Base-by-base conservation (phyloP, 1,284 basidiomycete genomes). In the Malassezia caprae region DNA sequence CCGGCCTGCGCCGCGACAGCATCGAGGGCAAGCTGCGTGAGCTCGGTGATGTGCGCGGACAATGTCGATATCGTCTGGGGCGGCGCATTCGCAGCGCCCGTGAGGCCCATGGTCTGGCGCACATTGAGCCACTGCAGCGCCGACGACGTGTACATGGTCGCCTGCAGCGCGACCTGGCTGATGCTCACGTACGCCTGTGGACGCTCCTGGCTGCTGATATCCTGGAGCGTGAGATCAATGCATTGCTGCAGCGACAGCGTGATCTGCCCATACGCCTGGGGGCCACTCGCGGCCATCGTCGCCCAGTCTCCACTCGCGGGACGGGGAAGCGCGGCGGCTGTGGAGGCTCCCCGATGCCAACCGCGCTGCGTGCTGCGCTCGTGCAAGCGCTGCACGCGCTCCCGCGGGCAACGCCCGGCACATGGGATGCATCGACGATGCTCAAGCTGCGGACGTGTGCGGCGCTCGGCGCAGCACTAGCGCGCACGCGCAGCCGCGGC, bases 201-300 rank as follows among this genome's bases (percentile, higher is more conserved):
- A 34, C 10, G 23, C 4, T 10, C 15, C 15, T 34, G 42, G 8
- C 45, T 26, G 23, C 31, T 47, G n/a, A 56, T 27, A 2, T 27
- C 27, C 30, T 52, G 55, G 26, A 57, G 41, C 6, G 55, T 57
- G 17, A 32, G 15, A 19, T 57, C 55, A n/a, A 57, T 39, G 39
- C 49, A 51, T 21, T 57, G 32, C 32, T 52, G 55, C 49, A 57
- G 34, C 32, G 55, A 52, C n/a, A 39, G 49, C 37, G 45, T 40
- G 32, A 57, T 35, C 35, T 48, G 23, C 39, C 51, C 21, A 30
- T 57, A 48, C 28, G 55, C 42, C 42, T 56, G 19, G 19, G 31
- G 46, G 7, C 27, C 13, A 28, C 46, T 39, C 23, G 46, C 23
- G 37, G 34, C 46, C 34, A 30, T 46, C 31, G 28, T 46, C 19